These are phyloP conservation scores for Wickerhamomyces subpelliculosus DNA, from an alignment of 805 yeast genomes.

Conservation along the genomic window DNA sequence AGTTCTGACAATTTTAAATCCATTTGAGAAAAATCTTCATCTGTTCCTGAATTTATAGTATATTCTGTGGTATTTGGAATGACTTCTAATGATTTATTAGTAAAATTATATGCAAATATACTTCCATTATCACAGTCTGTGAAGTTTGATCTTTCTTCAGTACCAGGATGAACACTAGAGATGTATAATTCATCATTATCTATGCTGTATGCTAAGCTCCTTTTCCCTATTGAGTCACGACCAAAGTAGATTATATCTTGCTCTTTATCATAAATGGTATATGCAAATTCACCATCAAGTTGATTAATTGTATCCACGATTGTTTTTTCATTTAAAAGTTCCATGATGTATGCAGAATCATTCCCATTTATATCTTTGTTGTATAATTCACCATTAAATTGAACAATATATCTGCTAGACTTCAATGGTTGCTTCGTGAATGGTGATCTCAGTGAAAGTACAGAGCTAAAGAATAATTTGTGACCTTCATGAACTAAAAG, in stretches of 20 bases:
- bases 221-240: constrained; percentile 74
- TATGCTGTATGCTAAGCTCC: constrained; percentile 54
- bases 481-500: constrained; percentile 11
- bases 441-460: constrained; percentile 75
- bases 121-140: constrained; percentile 50
- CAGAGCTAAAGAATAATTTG: constrained; percentile 38
- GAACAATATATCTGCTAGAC: constrained; percentile 39
- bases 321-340: constrained; percentile 24
- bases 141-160: constrained; percentile 26
- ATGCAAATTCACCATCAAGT: constrained; percentile 83
- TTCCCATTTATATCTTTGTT: constrained; percentile 48
- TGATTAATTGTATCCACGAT: constrained; percentile 33
- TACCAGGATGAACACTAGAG: constrained; percentile 37
- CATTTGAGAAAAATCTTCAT: constrained; percentile 10
- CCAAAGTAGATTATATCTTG: constrained; percentile 57
- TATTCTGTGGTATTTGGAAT: constrained; percentile 7
- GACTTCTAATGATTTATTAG: constrained; percentile 11
- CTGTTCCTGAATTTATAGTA: constrained; percentile 16
- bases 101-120: constrained; percentile 37
- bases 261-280: constrained; percentile 37
- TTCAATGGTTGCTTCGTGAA: constrained; percentile 66
- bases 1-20: constrained; percentile 14
- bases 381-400: constrained; percentile 90
- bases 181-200: constrained; percentile 33
- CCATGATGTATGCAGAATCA: constrained; percentile 55